Evolutionary conservation across 805 yeast species (phyloP).

Genomic region (Wilhelminamyces savonicus): DNA sequence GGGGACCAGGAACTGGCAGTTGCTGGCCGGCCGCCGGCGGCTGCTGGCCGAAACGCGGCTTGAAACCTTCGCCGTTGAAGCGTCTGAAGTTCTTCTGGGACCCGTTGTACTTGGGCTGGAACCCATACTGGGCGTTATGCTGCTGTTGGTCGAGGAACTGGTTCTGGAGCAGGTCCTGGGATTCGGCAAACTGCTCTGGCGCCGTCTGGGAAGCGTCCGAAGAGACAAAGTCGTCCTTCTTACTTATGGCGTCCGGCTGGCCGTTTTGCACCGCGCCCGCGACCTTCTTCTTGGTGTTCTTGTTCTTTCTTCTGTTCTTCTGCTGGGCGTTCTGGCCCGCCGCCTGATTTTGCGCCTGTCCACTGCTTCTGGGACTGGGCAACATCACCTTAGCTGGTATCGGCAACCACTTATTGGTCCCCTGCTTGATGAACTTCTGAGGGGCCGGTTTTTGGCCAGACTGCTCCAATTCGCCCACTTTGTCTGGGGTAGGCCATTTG

Average conservation of each 20-base stretch:
- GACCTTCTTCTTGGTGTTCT: conserved; percentile 12
- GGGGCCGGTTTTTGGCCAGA: conserved; percentile 7
- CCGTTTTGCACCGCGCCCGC: too few relatives aligned
- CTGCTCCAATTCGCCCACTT: conserved; percentile 12
- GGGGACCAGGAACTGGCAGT: conserved; percentile 12
- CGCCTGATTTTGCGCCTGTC: conserved; percentile 13
- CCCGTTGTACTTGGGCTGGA: conserved; percentile 1
- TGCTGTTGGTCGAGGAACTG: conserved; percentile 6
- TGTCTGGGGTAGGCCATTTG: conserved; percentile 41
- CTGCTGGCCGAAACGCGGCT: conserved; percentile 13
- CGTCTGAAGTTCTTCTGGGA: conserved; percentile 22
- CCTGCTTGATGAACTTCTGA: conserved; percentile 35
- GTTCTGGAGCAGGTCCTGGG: conserved; percentile 4
- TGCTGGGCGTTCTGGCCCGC: conserved; percentile 12
- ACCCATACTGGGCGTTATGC: neutral
- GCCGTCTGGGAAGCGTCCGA: conserved; percentile 4
- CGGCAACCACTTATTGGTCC: conserved; percentile 41
- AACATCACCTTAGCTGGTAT: conserved; percentile 36
- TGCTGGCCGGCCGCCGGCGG: conserved; percentile 8
- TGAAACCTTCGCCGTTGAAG: conserved; percentile 14
- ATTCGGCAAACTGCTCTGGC: conserved; percentile 3
- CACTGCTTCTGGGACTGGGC: conserved; percentile 26
- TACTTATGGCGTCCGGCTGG: conserved; percentile 1
- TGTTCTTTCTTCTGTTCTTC: conserved; percentile 20
- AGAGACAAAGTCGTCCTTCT: conserved; percentile 5